Conservation (phyloP, 2,329 filamentous ascomycete genomes). For the Beauveria sp. region DNA sequence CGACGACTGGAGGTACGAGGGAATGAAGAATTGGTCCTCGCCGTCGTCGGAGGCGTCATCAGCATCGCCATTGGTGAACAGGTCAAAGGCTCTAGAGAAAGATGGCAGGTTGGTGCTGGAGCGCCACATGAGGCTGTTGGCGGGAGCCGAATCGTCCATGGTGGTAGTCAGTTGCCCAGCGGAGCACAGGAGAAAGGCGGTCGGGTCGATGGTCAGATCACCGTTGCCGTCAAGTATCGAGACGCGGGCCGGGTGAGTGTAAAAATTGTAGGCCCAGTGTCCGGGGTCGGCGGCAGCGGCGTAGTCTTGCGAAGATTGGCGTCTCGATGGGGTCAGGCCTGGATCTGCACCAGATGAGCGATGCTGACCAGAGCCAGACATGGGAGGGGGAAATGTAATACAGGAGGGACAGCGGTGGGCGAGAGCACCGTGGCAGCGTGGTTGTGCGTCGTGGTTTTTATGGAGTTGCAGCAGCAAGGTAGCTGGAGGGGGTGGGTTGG, state of each 20-base stretch:
- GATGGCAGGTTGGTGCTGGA: constrained; percentile 28
- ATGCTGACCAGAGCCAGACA: constrained; percentile 1
- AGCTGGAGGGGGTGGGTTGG: not conserved
- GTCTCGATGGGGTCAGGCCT: not conserved
- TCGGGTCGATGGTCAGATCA: constrained; percentile 25
- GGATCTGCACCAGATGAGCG: constrained; percentile 6
- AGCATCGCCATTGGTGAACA: constrained; percentile 32
- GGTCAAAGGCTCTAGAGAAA: constrained; percentile 47
- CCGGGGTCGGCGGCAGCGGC: constrained; percentile 21
- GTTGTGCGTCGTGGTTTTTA: not conserved
- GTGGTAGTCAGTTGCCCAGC: constrained; percentile 14
- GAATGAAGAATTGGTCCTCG: constrained; percentile 60
- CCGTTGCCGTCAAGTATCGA: constrained; percentile 43
- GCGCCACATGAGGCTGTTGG: constrained; percentile 19
- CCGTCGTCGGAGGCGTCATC: constrained; percentile 18
- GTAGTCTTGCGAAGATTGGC: not conserved
- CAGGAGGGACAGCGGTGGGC: not conserved
- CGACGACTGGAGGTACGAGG: constrained; percentile 74
- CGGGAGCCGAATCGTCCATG: constrained; percentile 15
- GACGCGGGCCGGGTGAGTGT: constrained; percentile 24
- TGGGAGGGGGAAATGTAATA: not conserved
- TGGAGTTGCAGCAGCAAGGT: not conserved
- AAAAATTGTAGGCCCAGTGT: constrained; percentile 42
- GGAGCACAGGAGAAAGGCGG: constrained; percentile 17
- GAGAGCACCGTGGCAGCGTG: not conserved